These are phyloP conservation scores for Mariannaea elegans DNA, from an alignment of 2,329 filamentous ascomycete species.

Conservation along the genomic window DNA sequence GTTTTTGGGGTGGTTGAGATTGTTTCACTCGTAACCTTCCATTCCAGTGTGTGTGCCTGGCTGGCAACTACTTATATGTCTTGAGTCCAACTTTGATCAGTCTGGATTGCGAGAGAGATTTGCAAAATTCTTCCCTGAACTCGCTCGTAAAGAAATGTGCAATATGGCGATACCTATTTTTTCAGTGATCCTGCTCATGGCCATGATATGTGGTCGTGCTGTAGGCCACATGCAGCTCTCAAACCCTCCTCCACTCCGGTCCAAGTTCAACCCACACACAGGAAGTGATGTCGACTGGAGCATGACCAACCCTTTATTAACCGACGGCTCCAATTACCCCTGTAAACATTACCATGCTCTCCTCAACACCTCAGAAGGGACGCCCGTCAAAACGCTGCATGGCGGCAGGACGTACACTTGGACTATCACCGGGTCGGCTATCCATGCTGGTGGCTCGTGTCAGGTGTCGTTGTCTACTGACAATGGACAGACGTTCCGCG, in stretches of 20 bases:
- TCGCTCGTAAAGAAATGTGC: not conserved
- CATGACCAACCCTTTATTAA: constrained; percentile 71
- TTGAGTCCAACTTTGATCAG: not conserved
- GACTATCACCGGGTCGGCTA: constrained; percentile 61
- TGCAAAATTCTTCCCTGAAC: no score
- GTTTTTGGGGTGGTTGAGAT: not conserved
- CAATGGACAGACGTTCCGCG: constrained; percentile 65
- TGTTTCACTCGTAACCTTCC: not conserved
- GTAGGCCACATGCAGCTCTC: constrained; percentile 60
- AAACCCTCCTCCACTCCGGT: constrained; percentile 58
- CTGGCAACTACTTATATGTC: constrained; percentile 5
- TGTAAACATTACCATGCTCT: constrained; percentile 70
- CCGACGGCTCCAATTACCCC: constrained; percentile 72
- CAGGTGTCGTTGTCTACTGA: constrained; percentile 71
- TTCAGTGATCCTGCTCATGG: not conserved
- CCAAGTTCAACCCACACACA: constrained; percentile 59
- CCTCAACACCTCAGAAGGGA: constrained; percentile 44
- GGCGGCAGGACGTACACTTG: constrained; percentile 63
- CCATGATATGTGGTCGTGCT: not conserved
- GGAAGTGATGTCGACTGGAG: constrained; percentile 68
- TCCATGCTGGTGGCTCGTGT: constrained; percentile 68
- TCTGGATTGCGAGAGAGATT: no score
- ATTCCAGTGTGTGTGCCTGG: not conserved
- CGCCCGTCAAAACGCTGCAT: constrained; percentile 58
- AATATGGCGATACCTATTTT: not conserved